Conservation (phyloP, 805 yeast genomes). For the Ogataea trehalophila region DNA sequence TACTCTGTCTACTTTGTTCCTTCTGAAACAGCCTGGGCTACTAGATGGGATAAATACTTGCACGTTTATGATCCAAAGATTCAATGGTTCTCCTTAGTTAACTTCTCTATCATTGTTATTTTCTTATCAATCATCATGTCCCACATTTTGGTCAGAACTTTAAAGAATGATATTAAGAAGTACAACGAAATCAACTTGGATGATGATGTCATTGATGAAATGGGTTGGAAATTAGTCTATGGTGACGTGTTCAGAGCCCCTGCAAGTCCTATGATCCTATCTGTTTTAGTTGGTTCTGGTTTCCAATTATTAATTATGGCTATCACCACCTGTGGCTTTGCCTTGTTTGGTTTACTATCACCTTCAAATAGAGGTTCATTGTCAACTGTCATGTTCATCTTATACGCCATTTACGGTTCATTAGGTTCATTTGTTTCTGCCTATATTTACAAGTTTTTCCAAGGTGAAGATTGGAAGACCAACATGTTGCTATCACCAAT, state of each 20-base stretch:
- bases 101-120: slow-evolving; percentile 77
- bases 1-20: slow-evolving; percentile 73
- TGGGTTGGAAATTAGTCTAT: slow-evolving; percentile 95
- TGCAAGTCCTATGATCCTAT: slow-evolving; percentile 57
- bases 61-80: slow-evolving; percentile 89
- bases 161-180: slow-evolving; percentile 78
- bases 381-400: slow-evolving; percentile 81
- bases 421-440: slow-evolving; percentile 88
- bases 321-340: slow-evolving; percentile 68
- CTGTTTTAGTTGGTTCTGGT: slow-evolving; percentile 86
- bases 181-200: slow-evolving; percentile 88
- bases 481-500: slow-evolving; percentile 81
- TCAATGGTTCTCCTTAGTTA: slow-evolving; percentile 92
- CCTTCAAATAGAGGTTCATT: slow-evolving; percentile 95
- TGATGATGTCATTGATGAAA: slow-evolving; percentile 83
- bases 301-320: slow-evolving; percentile 77
- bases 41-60: slow-evolving; percentile 96
- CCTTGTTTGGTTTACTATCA: slow-evolving; percentile 82
- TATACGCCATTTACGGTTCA: slow-evolving; percentile 76
- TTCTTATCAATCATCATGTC: slow-evolving; percentile 73
- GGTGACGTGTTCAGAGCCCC: slow-evolving; percentile 96
- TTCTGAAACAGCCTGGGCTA: slow-evolving; percentile 86
- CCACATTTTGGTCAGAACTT: slow-evolving; percentile 71
- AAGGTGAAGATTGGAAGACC: slow-evolving; percentile 87
- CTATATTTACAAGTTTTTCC: slow-evolving; percentile 78